phyloP scores from a whole-genome alignment of 345 rosid species.

The Moricandia arvensis region DNA sequence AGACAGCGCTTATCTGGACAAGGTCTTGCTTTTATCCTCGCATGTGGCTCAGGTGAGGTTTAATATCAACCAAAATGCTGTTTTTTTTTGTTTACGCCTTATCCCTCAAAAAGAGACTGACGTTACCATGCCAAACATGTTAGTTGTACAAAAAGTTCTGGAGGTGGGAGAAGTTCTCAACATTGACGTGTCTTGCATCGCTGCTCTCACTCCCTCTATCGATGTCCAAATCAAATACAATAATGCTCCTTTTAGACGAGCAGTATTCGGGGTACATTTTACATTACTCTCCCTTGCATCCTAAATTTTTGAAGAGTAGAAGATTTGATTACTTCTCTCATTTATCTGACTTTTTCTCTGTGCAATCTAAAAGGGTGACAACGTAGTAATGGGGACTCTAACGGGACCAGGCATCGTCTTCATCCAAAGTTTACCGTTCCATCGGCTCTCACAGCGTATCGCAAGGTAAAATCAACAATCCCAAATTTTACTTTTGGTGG shows the following conservation, averaged over 20 bases:
- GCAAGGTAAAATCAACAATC: slow-evolving; percentile 56
- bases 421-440: slow-evolving; percentile 92
- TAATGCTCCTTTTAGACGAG: slow-evolving; percentile 85
- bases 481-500: neutral
- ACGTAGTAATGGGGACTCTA: slow-evolving; percentile 69
- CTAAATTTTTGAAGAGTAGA: neutral
- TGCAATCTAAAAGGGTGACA: slow-evolving; percentile 66
- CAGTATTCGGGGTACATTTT: slow-evolving; percentile 76
- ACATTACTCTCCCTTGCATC: neutral
- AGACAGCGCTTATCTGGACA: slow-evolving; percentile 91
- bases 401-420: slow-evolving; percentile 98
- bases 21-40: slow-evolving; percentile 93
- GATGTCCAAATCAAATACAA: slow-evolving; percentile 85
- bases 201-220: slow-evolving; percentile 64
- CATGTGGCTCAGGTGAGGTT: slow-evolving; percentile 86
- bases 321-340: slow-evolving; percentile 6
- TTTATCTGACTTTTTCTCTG: neutral
- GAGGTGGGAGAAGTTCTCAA: slow-evolving; percentile 80
- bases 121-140: slow-evolving; percentile 39
- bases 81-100: neutral
- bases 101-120: neutral
- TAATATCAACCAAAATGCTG: neutral
- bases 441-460: slow-evolving; percentile 80
- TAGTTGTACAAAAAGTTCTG: slow-evolving; percentile 92
- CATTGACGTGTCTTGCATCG: slow-evolving; percentile 84